phyloP scores from a whole-genome alignment of 2,329 filamentous ascomycete genomes.

The Orbilia blumenaviensis region DNA sequence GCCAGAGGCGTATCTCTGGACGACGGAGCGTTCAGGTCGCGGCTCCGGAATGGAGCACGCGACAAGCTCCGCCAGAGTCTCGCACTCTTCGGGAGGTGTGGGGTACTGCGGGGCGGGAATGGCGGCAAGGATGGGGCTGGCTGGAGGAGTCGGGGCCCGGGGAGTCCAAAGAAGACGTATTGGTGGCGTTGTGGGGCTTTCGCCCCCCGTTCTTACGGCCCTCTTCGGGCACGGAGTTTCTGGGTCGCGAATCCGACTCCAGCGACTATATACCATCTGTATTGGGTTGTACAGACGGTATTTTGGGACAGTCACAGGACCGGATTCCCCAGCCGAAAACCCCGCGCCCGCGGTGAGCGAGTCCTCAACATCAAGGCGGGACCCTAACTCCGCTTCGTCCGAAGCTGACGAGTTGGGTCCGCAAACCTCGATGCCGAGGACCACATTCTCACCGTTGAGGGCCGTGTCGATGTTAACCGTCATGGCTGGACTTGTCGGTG shows the following conservation, averaged over 20 bases:
- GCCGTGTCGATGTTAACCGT: not conserved
- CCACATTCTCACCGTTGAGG: not conserved
- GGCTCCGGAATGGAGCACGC: slow-evolving; percentile 13
- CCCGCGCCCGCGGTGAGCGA: not conserved
- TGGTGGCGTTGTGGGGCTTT: not conserved
- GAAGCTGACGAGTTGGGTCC: not conserved
- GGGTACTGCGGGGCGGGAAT: not conserved
- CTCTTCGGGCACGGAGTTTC: slow-evolving; percentile 13
- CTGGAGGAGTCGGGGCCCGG: too few relatives aligned
- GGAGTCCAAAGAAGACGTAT: too few relatives aligned
- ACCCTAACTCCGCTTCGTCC: slow-evolving; percentile 4
- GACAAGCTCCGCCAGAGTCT: slow-evolving; percentile 2
- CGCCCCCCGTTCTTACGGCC: not conserved
- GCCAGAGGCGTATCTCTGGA: slow-evolving; percentile 1
- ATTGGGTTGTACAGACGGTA: not conserved
- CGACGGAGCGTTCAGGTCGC: not conserved
- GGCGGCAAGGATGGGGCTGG: not conserved
- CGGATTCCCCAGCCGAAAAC: slow-evolving; percentile 1
- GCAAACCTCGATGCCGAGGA: not conserved
- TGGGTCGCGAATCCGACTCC: not conserved
- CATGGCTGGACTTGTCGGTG: not conserved
- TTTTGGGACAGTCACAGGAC: not conserved
- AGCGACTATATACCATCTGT: not conserved
- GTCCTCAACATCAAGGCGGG: not conserved
- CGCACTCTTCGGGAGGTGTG: not conserved